Percentiles rank a stretch among this genome's conserved stretches.
phyloP scores from a whole-genome alignment of 148 eudicot species.

The Talinum fruticosum region DNA sequence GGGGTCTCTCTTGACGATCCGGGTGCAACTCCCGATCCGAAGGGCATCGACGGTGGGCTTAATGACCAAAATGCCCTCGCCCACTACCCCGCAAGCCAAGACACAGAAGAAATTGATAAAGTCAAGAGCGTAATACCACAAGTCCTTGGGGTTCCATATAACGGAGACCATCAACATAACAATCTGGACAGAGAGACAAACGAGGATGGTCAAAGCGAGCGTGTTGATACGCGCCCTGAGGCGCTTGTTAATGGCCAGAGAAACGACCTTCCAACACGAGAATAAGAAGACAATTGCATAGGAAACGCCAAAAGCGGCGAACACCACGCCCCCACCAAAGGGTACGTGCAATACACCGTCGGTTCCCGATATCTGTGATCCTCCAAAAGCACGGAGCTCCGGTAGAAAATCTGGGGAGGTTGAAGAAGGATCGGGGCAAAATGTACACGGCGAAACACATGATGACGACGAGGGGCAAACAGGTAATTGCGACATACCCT shows the following conservation, averaged over 20 bases:
- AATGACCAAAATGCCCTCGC: conserved; percentile 51
- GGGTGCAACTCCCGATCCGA: neutral
- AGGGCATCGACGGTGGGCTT: conserved; percentile 56
- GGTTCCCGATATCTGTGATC: conserved; percentile 11
- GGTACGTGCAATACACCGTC: conserved; percentile 49
- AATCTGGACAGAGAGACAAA: conserved; percentile 42
- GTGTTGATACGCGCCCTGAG: conserved; percentile 38
- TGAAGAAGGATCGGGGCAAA: conserved; percentile 22
- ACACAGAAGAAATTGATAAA: conserved; percentile 34
- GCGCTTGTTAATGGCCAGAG: conserved; percentile 59
- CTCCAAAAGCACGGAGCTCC: conserved; percentile 20
- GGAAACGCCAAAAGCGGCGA: conserved; percentile 35
- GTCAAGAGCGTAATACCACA: conserved; percentile 26
- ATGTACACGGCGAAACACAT: conserved; percentile 25
- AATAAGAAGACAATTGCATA: conserved; percentile 40
- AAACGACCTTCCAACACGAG: conserved; percentile 53
- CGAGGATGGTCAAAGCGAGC: conserved; percentile 33
- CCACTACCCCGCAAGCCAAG: conserved; percentile 36
- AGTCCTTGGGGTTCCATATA: conserved; percentile 43
- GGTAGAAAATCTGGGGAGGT: conserved; percentile 27
- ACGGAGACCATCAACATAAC: conserved; percentile 33
- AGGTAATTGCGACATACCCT: conserved; percentile 27
- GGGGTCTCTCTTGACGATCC: neutral
- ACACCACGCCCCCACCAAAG: conserved; percentile 35
- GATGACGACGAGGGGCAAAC: conserved; percentile 34